A percentile compares a stretch with the other conserved stretches of the same genome.
Conservation (phyloP, 371 early-diverging fungal genomes). For the Blakeslea trispora region DNA sequence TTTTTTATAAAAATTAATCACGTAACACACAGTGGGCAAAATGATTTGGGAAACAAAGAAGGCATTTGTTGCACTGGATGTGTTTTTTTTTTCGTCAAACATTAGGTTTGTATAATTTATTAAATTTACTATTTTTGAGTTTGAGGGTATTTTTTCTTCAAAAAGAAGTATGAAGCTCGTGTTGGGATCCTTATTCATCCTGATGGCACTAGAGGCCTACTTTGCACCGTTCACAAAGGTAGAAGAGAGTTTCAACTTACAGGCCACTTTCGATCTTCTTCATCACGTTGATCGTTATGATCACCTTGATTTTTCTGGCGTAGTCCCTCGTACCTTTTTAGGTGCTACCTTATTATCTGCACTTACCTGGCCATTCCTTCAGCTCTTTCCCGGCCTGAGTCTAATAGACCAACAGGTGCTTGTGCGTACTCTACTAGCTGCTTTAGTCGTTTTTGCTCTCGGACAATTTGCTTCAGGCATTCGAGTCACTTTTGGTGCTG, state of each 20-base stretch:
- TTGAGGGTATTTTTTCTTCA: conserved; percentile 11
- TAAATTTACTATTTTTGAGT: conserved; percentile 11
- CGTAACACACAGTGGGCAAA: background rate
- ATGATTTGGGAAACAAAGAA: conserved; percentile 10
- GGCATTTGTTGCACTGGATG: conserved; percentile 1
- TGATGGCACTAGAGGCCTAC: conserved; percentile 47
- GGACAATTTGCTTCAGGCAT: conserved; percentile 51
- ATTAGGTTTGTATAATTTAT: conserved; percentile 15
- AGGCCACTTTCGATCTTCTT: conserved; percentile 89
- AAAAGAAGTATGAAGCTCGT: conserved; percentile 33
- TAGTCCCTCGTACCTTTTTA: conserved; percentile 90
- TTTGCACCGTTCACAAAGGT: conserved; percentile 89
- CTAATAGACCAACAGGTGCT: conserved; percentile 30
- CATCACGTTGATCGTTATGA: conserved; percentile 64
- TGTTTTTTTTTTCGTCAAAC: conserved; percentile 22
- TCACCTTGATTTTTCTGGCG: conserved; percentile 89
- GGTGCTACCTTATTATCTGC: conserved; percentile 68
- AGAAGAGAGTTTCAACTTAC: conserved; percentile 94
- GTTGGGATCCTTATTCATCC: conserved; percentile 25
- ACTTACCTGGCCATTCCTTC: conserved; percentile 13
- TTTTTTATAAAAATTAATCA: conserved; percentile 1
- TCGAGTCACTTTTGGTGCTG: conserved; percentile 54
- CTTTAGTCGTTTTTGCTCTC: conserved; percentile 39
- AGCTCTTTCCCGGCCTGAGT: background rate
- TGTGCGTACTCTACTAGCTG: conserved; percentile 62